A percentile compares a stretch with the other conserved stretches of the same genome.
Conservation (phyloP, 2,329 filamentous ascomycete genomes). For the Zymoseptoria tritici region DNA sequence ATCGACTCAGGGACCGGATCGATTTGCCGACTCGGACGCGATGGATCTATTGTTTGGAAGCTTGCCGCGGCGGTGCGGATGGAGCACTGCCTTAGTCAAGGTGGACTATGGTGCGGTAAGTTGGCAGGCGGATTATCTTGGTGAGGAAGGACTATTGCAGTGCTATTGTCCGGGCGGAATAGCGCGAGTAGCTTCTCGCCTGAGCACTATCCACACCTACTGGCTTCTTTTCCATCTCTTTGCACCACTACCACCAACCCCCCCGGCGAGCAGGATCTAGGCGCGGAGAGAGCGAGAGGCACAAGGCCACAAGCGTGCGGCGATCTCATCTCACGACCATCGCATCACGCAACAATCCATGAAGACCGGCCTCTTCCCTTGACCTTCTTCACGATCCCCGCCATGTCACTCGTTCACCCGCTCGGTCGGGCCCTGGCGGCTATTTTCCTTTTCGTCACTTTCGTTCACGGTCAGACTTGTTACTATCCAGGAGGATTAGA, state of each 20-base stretch:
- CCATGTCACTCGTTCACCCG: slow-evolving; percentile 8
- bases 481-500: slow-evolving; percentile 24
- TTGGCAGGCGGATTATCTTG: not conserved
- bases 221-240: not conserved
- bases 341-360: not conserved
- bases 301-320: not conserved
- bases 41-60: not conserved
- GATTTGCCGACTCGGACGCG: not conserved
- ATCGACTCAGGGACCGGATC: not conserved
- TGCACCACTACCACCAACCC: not conserved
- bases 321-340: not conserved
- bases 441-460: slow-evolving; percentile 8
- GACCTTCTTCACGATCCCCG: slow-evolving; percentile 1
- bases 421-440: slow-evolving; percentile 8
- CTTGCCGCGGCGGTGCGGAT: not conserved
- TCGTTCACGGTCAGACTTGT: slow-evolving; percentile 19
- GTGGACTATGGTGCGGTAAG: not conserved
- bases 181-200: not conserved
- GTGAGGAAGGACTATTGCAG: not conserved
- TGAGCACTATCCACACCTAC: not conserved
- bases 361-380: not conserved
- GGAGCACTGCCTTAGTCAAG: not conserved
- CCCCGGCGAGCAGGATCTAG: not conserved
- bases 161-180: not conserved
- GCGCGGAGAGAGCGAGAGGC: not conserved